Evolutionary conservation across 257 asterid species (phyloP).

Genomic region (Fraxinus excelsior): DNA sequence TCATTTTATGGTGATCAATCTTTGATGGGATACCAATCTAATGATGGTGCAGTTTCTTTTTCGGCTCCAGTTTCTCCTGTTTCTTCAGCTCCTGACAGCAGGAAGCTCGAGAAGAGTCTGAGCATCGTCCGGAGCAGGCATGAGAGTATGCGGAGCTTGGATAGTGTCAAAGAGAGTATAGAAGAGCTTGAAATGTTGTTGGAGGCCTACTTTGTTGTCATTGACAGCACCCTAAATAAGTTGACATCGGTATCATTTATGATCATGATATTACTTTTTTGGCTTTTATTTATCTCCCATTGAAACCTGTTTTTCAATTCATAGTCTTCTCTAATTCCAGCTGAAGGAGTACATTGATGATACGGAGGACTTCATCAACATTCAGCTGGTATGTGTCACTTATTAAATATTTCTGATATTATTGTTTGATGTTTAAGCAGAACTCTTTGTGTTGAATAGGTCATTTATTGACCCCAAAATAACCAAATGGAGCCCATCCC

Average conservation of each 20-base stretch:
- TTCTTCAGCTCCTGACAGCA: constrained; percentile 85
- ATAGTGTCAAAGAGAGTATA: constrained; percentile 62
- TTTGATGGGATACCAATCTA: constrained; percentile 66
- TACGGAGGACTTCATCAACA: constrained; percentile 96
- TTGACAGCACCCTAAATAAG: constrained; percentile 95
- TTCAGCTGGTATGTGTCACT: constrained; percentile 79
- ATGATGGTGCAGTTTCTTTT: constrained; percentile 61
- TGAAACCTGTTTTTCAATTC: constrained; percentile 8
- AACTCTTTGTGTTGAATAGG: too few relatives aligned
- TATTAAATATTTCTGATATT: background rate
- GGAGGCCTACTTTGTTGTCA: constrained; percentile 99
- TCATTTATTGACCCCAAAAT: too few relatives aligned
- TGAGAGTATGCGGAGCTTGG: constrained; percentile 87
- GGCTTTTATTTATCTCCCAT: constrained; percentile 6
- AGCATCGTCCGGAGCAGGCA: constrained; percentile 97
- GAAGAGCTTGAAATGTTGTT: constrained; percentile 97
- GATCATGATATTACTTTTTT: constrained; percentile 13
- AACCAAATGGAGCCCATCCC: too few relatives aligned
- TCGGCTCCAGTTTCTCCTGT: constrained; percentile 98
- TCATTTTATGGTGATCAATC: constrained; percentile 86
- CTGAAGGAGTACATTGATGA: constrained; percentile 98
- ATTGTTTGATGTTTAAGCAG: background rate
- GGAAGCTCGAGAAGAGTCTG: constrained; percentile 85
- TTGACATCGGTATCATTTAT: constrained; percentile 80
- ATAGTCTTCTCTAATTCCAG: constrained; percentile 45